Evolutionary conservation across 768 basidiomycete species (phyloP), one percentile per base, ranked within the genome.

Genomic region (Hericium rajendrae): DNA sequence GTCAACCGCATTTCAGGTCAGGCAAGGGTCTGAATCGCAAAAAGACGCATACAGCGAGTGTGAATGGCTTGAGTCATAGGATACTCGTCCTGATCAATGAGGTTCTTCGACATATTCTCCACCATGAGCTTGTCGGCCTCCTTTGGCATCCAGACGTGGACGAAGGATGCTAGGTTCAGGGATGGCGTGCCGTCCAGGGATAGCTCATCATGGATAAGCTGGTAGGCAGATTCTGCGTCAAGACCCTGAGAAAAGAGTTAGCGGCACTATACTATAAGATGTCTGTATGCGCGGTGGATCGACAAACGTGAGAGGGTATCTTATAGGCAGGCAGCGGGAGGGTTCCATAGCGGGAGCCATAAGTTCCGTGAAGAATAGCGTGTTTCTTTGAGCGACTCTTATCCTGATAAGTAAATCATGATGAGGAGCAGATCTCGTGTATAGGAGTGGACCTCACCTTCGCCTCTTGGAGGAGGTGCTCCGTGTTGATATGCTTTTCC

Each of bases 31-130:
- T 4, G 43, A n/a, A 46, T 6, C 8, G 41, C 16, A 18, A 13
- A 18, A 32, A n/a, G 18, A 37, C 40, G 54, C 59, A 38, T 22
- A 57, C 58, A 54, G 37, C 57, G 55, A 11, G 50, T 55, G 20
- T 61, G 57, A 39, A 51, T 66, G 68, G 43, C 61, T 73, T 77
- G 78, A 0, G 79, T 80, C 55, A 76, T 75, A 12, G 85, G 84
- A 65, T 86, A 86, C 64, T 86, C 85, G 59, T 85, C 85, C 62
- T 80, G 78, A 64, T 86, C 84, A 40, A 84, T 83, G 24, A 86
- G 68, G 66, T 86, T 86, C 69, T 85, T 85, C 64, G 74, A 73
- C 56, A 84, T 74, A 65, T 85, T 84, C 69, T 86, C 85, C 56
- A 74, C 59, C 76, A 84, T 79, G 55, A 86, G 75, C 60, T 77